Evolutionary conservation across 179 eudicot genomes (phyloP), one percentile per base, ranked within the genome.

Genomic region (Amaranthus tricolor): DNA sequence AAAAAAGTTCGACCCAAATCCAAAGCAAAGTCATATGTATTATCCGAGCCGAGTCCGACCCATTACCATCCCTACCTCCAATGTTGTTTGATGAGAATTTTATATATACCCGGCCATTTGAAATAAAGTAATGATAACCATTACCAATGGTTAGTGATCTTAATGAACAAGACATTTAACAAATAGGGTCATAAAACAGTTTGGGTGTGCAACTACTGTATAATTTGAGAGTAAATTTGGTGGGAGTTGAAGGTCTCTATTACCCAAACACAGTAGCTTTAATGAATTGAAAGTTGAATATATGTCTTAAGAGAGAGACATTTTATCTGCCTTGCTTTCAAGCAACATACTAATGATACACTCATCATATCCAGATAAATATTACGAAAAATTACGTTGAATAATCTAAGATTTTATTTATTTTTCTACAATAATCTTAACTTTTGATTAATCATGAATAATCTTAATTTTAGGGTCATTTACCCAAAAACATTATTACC

Each of bases 261-360:
- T 45, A 20, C 5, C 12, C 12, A 68, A 51, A 52, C 59, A 13
- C n/a, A 68, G 4, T 31, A 31, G 49, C 61, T 53, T 69, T 49
- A 69, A 69, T 19, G 19, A 53, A 60, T 24, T 24, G 21, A 6
- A 68, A 21, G 45, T 49, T 68, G 51, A 15, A 14, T 47, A 43
- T 2, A 8, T 49, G 44, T 16, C 44, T 51, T 7, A 53, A 53
- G 72, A 69, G 72, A 54, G 54, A 6, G 72, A 69, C 72, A 69
- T 16, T 31, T 31, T 69, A 69, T 69, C 72, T 6, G 49, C 72
- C 72, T 69, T 69, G 24, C 61, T 68, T 68, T 7, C 49, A 69
- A 69, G 72, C 72, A 69, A 69, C 7, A 69, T 69, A 69, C 14
- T 16, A 20, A 67, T 67, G 58, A 67, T 67, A 31, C 40, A 31